Conservation (phyloP, 495 filamentous ascomycete species). For the Sporormia fimetaria region DNA sequence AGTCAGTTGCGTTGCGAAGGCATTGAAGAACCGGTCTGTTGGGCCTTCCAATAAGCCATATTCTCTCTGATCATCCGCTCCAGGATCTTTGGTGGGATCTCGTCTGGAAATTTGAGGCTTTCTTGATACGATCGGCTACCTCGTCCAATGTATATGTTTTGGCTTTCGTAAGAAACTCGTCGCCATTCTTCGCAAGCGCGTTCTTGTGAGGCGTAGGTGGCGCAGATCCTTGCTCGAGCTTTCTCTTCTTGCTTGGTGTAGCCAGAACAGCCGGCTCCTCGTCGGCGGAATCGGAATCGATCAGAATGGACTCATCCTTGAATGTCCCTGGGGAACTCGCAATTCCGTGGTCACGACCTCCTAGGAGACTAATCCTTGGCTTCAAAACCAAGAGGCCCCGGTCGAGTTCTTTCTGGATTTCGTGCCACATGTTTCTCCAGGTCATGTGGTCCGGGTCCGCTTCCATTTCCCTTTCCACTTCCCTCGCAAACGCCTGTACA, state of each 20-base stretch:
- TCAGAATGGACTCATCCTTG: slow-evolving; percentile 25
- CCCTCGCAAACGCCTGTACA: neutral
- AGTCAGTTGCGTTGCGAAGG: neutral
- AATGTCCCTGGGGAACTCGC: slow-evolving; percentile 18
- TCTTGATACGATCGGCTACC: too few species aligned
- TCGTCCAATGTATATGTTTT: too few species aligned
- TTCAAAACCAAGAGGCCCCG: neutral
- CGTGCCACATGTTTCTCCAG: slow-evolving; percentile 5
- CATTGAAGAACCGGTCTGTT: slow-evolving; percentile 1
- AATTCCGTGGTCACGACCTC: slow-evolving; percentile 1
- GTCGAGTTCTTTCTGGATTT: neutral
- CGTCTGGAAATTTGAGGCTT: too few species aligned
- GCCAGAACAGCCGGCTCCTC: neutral
- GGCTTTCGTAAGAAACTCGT: too few species aligned
- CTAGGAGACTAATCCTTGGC: neutral
- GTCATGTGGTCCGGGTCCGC: neutral
- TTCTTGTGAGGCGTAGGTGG: too few species aligned
- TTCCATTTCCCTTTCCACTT: slow-evolving; percentile 6
- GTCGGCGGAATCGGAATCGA: slow-evolving; percentile 10
- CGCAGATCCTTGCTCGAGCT: neutral
- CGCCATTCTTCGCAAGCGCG: too few species aligned
- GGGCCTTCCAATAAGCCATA: slow-evolving; percentile 2
- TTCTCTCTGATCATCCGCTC: slow-evolving; percentile 9
- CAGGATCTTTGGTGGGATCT: too few species aligned
- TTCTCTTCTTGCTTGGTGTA: slow-evolving; percentile 3